A percentile compares a stretch with the other conserved stretches of the same genome.
phyloP scores from a whole-genome alignment of 2,329 filamentous ascomycete species.

The Penicillium sp. region DNA sequence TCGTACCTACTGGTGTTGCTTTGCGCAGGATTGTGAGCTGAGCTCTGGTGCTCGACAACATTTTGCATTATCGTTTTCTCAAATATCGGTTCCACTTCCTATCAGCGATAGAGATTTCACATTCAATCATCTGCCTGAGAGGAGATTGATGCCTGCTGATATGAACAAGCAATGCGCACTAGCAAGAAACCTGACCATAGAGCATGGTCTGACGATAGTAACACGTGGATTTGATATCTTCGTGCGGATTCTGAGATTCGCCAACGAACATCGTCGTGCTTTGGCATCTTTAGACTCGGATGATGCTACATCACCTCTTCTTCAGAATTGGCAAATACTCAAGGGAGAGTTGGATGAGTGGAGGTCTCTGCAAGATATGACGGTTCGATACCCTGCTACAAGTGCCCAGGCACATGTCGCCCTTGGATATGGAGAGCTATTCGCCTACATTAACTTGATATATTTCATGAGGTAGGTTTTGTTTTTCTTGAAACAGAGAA shows the following conservation, averaged over 20 bases:
- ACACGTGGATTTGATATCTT: conserved; percentile 41
- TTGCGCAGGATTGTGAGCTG: conserved; percentile 39
- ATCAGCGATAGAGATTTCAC: conserved; percentile 39
- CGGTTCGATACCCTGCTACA: conserved; percentile 35
- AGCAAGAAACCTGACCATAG: conserved; percentile 29
- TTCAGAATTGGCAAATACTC: conserved; percentile 29
- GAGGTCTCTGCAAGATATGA: conserved; percentile 35
- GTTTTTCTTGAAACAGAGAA: not conserved
- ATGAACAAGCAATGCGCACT: conserved; percentile 24
- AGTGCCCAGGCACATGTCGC: conserved; percentile 37
- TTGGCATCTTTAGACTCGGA: conserved; percentile 19
- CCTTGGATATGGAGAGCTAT: conserved; percentile 37
- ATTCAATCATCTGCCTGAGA: conserved; percentile 27
- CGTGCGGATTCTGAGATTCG: conserved; percentile 37
- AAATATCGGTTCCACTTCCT: conserved; percentile 38
- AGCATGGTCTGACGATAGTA: conserved; percentile 35
- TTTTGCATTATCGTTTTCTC: conserved; percentile 38
- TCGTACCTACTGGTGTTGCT: conserved; percentile 40
- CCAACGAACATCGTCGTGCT: conserved; percentile 36
- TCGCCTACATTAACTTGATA: conserved; percentile 40
- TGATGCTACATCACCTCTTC: conserved; percentile 18
- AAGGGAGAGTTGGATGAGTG: conserved; percentile 38
- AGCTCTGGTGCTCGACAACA: conserved; percentile 39
- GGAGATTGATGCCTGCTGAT: conserved; percentile 31
- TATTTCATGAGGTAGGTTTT: conserved; percentile 37